A percentile compares a stretch with the other conserved stretches of the same genome.
phyloP scores from a whole-genome alignment of 2,329 filamentous ascomycete genomes.

The Paecilomyces dactylethromorphus region DNA sequence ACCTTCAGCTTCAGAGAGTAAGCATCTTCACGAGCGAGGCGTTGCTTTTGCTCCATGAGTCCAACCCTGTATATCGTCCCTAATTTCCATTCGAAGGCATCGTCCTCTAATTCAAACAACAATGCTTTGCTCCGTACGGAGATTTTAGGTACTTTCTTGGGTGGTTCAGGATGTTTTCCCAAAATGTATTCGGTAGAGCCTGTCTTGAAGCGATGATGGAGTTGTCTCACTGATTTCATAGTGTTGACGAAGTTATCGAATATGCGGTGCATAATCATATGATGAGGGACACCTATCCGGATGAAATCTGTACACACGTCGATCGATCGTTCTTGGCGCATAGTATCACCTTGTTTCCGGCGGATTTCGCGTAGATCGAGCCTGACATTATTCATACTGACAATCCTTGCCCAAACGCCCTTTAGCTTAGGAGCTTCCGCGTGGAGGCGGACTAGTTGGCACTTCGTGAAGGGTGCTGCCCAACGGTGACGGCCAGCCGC shows the following conservation, averaged over 20 bases:
- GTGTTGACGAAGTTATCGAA: constrained; percentile 92
- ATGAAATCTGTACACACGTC: constrained; percentile 82
- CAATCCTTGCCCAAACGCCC: constrained; percentile 75
- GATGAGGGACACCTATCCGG: constrained; percentile 80
- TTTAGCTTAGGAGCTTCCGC: constrained; percentile 79
- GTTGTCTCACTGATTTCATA: constrained; percentile 76
- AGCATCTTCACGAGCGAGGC: constrained; percentile 81
- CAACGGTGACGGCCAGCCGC: constrained; percentile 82
- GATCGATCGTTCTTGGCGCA: constrained; percentile 70
- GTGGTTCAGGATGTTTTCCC: constrained; percentile 74
- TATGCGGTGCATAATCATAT: constrained; percentile 80
- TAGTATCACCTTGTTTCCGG: constrained; percentile 56
- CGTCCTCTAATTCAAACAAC: constrained; percentile 89
- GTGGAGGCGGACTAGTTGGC: constrained; percentile 75
- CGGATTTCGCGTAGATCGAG: constrained; percentile 74
- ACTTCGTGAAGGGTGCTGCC: constrained; percentile 72
- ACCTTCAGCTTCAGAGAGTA: constrained; percentile 83
- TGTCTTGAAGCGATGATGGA: constrained; percentile 88
- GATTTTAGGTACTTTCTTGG: constrained; percentile 80
- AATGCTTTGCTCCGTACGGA: constrained; percentile 75
- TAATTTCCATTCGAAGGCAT: constrained; percentile 94
- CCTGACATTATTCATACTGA: constrained; percentile 75
- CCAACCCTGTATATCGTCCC: constrained; percentile 90
- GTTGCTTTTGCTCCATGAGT: constrained; percentile 80
- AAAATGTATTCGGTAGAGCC: constrained; percentile 83